Conservation (phyloP, 352 stramenopile genomes). For the Pythium rishiriense region DNA sequence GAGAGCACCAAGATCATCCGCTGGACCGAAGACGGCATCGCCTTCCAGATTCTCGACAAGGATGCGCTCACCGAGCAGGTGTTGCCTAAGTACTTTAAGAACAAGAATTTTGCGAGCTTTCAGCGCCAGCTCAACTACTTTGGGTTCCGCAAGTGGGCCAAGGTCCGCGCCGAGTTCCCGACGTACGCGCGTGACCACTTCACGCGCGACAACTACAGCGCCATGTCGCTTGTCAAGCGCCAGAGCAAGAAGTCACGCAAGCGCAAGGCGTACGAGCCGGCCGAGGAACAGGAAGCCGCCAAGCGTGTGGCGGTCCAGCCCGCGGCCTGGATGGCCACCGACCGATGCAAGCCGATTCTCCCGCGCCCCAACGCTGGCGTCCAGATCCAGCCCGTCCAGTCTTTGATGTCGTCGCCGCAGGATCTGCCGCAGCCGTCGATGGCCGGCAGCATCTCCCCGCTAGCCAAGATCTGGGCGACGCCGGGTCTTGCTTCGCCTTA, state of each 20-base stretch:
- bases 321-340: background rate
- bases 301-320: slow-evolving; percentile 31
- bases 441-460: slow-evolving; percentile 27
- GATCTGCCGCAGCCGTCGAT: slow-evolving; percentile 9
- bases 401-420: background rate
- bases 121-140: slow-evolving; percentile 96
- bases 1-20: slow-evolving; percentile 74
- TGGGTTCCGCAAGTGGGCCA: slow-evolving; percentile 91
- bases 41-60: slow-evolving; percentile 88
- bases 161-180: slow-evolving; percentile 65
- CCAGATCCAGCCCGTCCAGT: too few relatives aligned
- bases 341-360: background rate
- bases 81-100: slow-evolving; percentile 94
- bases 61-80: slow-evolving; percentile 85
- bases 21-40: too few relatives aligned
- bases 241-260: slow-evolving; percentile 87
- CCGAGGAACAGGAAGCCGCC: slow-evolving; percentile 34
- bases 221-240: slow-evolving; percentile 83
- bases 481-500: slow-evolving; percentile 17
- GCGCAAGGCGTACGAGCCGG: slow-evolving; percentile 40
- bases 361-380: background rate
- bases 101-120: slow-evolving; percentile 96
- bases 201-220: slow-evolving; percentile 85
- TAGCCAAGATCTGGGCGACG: slow-evolving; percentile 28
- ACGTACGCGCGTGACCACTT: slow-evolving; percentile 85